Evolutionary conservation across 78 protist genomes (phyloP).

Genomic region (Dictyostelium capitatum): DNA sequence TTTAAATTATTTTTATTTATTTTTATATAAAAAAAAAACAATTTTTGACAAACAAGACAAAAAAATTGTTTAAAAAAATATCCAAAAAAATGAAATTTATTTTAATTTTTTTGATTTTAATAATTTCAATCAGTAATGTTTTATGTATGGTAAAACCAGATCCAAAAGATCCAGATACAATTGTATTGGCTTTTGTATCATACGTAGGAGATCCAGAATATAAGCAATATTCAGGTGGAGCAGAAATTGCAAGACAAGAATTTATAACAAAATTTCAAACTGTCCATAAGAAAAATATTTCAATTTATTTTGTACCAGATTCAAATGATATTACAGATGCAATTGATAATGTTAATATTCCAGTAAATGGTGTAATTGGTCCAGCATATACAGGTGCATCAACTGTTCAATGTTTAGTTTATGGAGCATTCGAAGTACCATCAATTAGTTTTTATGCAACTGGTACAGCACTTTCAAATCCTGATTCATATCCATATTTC

Average conservation of each 20-base stretch:
- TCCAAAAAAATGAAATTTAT: neutral
- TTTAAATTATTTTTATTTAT: neutral
- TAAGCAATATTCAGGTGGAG: neutral
- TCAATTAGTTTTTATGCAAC: conserved; percentile 59
- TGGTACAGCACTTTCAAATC: conserved; percentile 43
- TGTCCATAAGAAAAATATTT: neutral
- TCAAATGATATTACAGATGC: neutral
- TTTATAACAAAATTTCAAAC: neutral
- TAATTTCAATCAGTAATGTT: neutral
- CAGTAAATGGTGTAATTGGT: conserved; percentile 52
- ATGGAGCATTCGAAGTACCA: conserved; percentile 53
- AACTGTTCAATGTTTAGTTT: neutral
- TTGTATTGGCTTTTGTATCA: conserved; percentile 5
- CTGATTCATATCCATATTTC: conserved; percentile 32
- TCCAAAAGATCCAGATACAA: neutral
- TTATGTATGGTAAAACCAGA: neutral
- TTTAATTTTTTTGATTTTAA: neutral
- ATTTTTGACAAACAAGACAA: too few species aligned
- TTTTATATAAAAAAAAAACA: neutral
- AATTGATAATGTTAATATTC: neutral
- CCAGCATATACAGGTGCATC: conserved; percentile 52
- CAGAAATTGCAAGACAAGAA: neutral
- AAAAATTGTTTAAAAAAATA: neutral
- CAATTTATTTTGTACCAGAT: neutral
- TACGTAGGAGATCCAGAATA: conserved; percentile 29